Percentiles rank a stretch among this genome's conserved stretches.
Conservation (phyloP, 2,329 filamentous ascomycete genomes). For the Chrysoporthe austroafricana region DNA sequence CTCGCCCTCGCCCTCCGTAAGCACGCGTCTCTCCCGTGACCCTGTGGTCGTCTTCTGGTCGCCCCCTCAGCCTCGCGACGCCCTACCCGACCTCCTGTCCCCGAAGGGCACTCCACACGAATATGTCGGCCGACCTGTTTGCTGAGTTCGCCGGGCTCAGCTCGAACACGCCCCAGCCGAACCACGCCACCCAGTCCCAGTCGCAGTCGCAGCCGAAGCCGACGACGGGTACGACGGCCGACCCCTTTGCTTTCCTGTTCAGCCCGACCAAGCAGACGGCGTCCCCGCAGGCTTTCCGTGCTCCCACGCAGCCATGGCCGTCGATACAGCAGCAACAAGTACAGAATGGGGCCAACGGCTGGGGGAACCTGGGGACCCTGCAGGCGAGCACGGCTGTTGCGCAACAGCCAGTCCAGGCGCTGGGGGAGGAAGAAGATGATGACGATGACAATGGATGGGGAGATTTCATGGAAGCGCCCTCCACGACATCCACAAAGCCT, state of each 20-base stretch:
- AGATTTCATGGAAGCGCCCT: slow-evolving; percentile 65
- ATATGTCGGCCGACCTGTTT: slow-evolving; percentile 69
- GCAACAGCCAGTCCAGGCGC: slow-evolving; percentile 12
- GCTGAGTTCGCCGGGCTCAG: slow-evolving; percentile 62
- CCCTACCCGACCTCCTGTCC: slow-evolving; percentile 15
- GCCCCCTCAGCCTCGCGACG: slow-evolving; percentile 7
- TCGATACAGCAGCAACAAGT: slow-evolving; percentile 29
- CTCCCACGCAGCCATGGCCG: slow-evolving; percentile 33
- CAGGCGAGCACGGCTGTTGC: not conserved
- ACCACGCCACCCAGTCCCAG: slow-evolving; percentile 26
- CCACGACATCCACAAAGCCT: slow-evolving; percentile 31
- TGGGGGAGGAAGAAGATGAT: slow-evolving; percentile 49
- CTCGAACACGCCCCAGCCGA: slow-evolving; percentile 36
- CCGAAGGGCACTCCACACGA: slow-evolving; percentile 18
- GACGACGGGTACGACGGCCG: slow-evolving; percentile 29
- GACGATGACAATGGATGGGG: slow-evolving; percentile 70
- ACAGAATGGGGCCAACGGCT: slow-evolving; percentile 29
- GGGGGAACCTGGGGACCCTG: slow-evolving; percentile 33
- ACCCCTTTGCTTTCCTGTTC: slow-evolving; percentile 40
- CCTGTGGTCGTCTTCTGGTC: slow-evolving; percentile 1
- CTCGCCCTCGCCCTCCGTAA: not conserved
- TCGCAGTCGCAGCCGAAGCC: slow-evolving; percentile 29
- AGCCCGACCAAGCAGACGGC: slow-evolving; percentile 28
- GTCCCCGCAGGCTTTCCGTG: slow-evolving; percentile 21
- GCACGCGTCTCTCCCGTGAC: not conserved